These are phyloP conservation scores for Castanopsis chinensis DNA, from an alignment of 306 rosid genomes.

Conservation along the genomic window DNA sequence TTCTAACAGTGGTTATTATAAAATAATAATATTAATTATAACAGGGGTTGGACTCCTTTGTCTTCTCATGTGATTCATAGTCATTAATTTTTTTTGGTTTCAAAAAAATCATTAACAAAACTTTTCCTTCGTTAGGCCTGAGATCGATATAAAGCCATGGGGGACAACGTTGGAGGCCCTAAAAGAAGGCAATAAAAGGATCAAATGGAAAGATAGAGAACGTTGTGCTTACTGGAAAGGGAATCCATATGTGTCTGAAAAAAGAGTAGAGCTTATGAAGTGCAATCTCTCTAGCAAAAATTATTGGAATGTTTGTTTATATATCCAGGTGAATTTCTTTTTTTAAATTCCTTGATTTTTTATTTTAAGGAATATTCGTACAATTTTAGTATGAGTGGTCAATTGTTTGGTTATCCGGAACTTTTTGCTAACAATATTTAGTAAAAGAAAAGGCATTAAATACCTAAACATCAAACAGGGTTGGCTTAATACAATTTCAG, in stretches of 20 bases:
- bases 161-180: slow-evolving; percentile 17
- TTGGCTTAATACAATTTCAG: too few species aligned
- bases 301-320: slow-evolving; percentile 46
- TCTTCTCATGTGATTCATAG: not conserved
- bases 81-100: not conserved
- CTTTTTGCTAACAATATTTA: too few species aligned
- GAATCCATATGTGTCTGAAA: slow-evolving; percentile 14
- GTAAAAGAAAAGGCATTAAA: too few species aligned
- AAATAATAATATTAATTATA: too few species aligned
- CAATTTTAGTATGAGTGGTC: too few species aligned
- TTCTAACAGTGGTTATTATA: too few species aligned
- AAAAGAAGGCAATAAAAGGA: slow-evolving; percentile 29
- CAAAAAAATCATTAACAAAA: too few species aligned
- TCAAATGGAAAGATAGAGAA: slow-evolving; percentile 41
- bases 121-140: slow-evolving; percentile 27
- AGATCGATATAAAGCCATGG: slow-evolving; percentile 48
- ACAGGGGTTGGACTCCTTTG: too few species aligned
- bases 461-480: too few species aligned
- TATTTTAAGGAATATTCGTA: not conserved
- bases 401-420: too few species aligned
- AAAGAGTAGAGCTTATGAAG: slow-evolving; percentile 22
- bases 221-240: slow-evolving; percentile 60
- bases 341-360: not conserved
- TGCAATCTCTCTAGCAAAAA: slow-evolving; percentile 33
- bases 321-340: slow-evolving; percentile 23